Evolutionary conservation across 805 yeast genomes (phyloP), one percentile per base, ranked within the genome.

Genomic region (Pichia rugopelliculosa): DNA sequence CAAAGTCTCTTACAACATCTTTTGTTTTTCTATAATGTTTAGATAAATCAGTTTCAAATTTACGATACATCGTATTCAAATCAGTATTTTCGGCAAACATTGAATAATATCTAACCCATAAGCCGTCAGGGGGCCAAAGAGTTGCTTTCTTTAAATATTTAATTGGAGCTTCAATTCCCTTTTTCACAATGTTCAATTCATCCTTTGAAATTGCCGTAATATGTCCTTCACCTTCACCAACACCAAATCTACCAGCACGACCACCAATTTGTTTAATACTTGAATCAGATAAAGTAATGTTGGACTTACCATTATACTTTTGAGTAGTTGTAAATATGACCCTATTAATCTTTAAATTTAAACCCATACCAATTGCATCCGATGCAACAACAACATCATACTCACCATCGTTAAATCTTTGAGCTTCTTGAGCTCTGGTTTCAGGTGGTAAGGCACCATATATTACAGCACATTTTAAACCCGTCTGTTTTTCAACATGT

Each of bases 281-380:
- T 0, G 96, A 84, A 4, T 75, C 66, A 0, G 84, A 70, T 26
- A 93, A 62, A 1, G 61, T 61, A 9, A 64, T 65, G 50, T 71
- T 66, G 15, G 62, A 65, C 13, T 57, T 60, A 6, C 97, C 97
- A 59, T 88, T 78, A 56, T 76, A 90, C 64, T 93, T 93, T 42
- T 62, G 61, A 24, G 76, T 68, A 0, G 82, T 73, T 17, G 84
- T 77, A 60, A 93, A 90, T 1, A 93, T 75, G 6, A 93, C 76
- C 50, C 98, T 70, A 49, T 81, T 79, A 54, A 93, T 90, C 23
- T 86, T 82, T 58, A 93, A 70, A 59, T 93, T 93, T 46, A 93
- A 72, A 0, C 99, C 99, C 97, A 93, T 91, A 2, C 99, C 99
- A 52, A 93, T 81, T 0, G 99, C 99, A 68, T 93, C 98, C 2